These are phyloP conservation scores for Leccinum pellstonianum DNA, from an alignment of 768 basidiomycete species.

Conservation along the genomic window DNA sequence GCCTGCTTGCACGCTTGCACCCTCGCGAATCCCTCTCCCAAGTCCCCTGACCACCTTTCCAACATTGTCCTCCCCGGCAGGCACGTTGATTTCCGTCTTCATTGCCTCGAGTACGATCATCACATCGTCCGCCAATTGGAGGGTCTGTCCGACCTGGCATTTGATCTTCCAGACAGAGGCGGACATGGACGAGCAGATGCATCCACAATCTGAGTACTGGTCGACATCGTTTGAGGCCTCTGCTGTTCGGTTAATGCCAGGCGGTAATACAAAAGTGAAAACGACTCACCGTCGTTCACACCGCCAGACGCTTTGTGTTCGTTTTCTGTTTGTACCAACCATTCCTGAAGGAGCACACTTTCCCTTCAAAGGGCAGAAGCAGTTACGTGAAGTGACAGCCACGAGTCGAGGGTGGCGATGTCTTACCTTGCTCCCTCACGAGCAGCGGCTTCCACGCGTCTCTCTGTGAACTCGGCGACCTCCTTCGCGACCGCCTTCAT, in stretches of 20 bases:
- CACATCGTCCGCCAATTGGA: constrained; percentile 42
- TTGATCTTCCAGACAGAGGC: constrained; percentile 54
- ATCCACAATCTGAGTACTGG: constrained; percentile 4
- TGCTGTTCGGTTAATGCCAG: neutral
- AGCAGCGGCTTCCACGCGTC: constrained; percentile 37
- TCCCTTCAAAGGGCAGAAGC: constrained; percentile 34
- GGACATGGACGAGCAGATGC: constrained; percentile 38
- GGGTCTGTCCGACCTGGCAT: constrained; percentile 40
- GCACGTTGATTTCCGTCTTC: constrained; percentile 60
- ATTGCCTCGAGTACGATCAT: constrained; percentile 59
- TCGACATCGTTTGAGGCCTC: constrained; percentile 1
- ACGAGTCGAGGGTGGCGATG: neutral
- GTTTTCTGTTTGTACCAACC: constrained; percentile 36
- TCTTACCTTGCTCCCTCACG: constrained; percentile 43
- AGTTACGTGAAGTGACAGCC: neutral
- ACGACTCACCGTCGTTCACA: constrained; percentile 5
- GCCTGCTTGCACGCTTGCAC: constrained; percentile 46
- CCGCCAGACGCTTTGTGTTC: neutral
- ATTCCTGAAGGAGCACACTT: constrained; percentile 40
- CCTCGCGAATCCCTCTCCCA: constrained; percentile 42
- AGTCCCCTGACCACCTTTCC: constrained; percentile 43
- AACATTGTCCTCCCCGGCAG: constrained; percentile 43
- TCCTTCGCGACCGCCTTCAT: constrained; percentile 42
- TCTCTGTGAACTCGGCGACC: constrained; percentile 39
- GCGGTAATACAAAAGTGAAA: neutral